Conservation (phyloP, 441 rosid genomes). For the Dalechampia spathulata region DNA sequence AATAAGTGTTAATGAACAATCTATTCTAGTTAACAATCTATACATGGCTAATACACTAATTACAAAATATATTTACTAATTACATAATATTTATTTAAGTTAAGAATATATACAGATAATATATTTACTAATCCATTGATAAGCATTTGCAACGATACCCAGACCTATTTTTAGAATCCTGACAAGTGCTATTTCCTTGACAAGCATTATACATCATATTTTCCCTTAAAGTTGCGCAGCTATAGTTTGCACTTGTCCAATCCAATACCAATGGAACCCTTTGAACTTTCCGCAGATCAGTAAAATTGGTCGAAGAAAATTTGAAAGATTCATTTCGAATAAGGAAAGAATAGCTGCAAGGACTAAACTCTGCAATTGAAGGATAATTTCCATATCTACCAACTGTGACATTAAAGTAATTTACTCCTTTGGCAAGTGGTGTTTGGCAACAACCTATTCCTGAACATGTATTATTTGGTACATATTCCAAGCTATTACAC, state of each 20-base stretch:
- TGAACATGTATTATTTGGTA: no score
- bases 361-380: no score
- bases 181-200: constrained; percentile 7
- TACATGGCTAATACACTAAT: no score
- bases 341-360: constrained; percentile 35
- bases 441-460: constrained; percentile 36
- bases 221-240: constrained; percentile 7
- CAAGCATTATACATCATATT: constrained; percentile 1
- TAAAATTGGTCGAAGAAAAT: not conserved
- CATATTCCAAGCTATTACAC: not conserved
- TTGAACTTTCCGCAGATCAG: not conserved
- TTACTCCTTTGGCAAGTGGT: constrained; percentile 16
- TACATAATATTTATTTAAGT: no score
- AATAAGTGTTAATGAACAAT: no score
- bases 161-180: not conserved
- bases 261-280: constrained; percentile 14
- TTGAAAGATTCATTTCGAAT: no score
- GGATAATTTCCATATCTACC: constrained; percentile 10
- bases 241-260: constrained; percentile 17
- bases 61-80: no score
- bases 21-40: no score
- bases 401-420: not conserved
- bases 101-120: no score
- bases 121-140: no score
- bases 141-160: constrained; percentile 27